phyloP scores from a whole-genome alignment of 164 flowering plant genomes.

The Vitis amurensis region DNA sequence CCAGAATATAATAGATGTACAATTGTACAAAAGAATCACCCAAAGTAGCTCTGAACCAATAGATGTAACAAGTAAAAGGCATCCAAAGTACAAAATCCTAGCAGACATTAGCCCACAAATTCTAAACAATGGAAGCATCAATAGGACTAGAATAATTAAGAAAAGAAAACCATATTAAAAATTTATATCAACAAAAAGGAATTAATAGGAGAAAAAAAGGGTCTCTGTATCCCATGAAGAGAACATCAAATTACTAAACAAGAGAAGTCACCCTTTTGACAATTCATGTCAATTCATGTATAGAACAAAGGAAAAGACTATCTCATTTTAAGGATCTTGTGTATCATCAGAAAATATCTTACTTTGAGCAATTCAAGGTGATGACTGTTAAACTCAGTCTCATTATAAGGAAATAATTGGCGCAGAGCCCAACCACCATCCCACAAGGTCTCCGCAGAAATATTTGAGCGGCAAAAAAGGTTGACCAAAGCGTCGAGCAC shows the following conservation, averaged over 20 bases:
- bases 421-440: constrained; percentile 98
- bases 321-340: not conserved
- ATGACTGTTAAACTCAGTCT: constrained; percentile 67
- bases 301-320: not conserved
- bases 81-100: not conserved
- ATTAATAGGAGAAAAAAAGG: too few species aligned
- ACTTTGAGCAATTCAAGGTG: constrained; percentile 73
- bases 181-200: too few species aligned
- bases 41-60: too few species aligned
- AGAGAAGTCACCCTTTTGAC: too few species aligned
- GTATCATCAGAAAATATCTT: constrained; percentile 19
- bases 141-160: not conserved
- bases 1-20: too few species aligned
- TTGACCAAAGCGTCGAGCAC: constrained; percentile 85
- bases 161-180: too few species aligned
- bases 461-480: constrained; percentile 80
- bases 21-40: too few species aligned
- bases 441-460: constrained; percentile 94
- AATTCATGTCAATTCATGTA: not conserved
- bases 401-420: constrained; percentile 88
- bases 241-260: too few species aligned
- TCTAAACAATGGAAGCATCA: not conserved
- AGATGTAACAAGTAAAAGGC: not conserved
- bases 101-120: not conserved
- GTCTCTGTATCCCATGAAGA: too few species aligned